These are phyloP conservation scores for Penicillium sumatraense DNA, from an alignment of 2,329 filamentous ascomycete species.

Conservation along the genomic window DNA sequence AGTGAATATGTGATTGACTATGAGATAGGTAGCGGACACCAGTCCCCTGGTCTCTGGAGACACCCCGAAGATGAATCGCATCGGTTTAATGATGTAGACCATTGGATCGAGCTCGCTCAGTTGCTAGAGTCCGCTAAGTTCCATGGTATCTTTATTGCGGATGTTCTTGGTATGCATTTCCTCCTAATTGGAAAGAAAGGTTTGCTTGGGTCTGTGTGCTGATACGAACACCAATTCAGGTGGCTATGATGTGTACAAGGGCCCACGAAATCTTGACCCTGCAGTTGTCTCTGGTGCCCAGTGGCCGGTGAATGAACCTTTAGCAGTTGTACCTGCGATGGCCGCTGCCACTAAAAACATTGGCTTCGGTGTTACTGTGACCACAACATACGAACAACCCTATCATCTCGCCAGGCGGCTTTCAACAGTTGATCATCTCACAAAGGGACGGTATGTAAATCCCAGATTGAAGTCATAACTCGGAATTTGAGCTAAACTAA, in stretches of 20 bases:
- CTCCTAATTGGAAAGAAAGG: no score
- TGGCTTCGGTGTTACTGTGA: slow-evolving; percentile 70
- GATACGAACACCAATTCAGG: slow-evolving; percentile 40
- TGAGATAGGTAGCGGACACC: slow-evolving; percentile 52
- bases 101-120: slow-evolving; percentile 66
- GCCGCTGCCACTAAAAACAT: slow-evolving; percentile 69
- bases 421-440: slow-evolving; percentile 69
- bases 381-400: slow-evolving; percentile 71
- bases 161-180: slow-evolving; percentile 57
- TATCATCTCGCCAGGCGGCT: slow-evolving; percentile 69
- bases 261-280: slow-evolving; percentile 62
- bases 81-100: slow-evolving; percentile 63
- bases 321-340: slow-evolving; percentile 68
- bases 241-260: slow-evolving; percentile 72
- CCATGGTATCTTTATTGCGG: slow-evolving; percentile 70
- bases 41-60: slow-evolving; percentile 64
- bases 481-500: slow-evolving; percentile 3
- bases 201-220: neutral
- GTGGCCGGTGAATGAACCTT: slow-evolving; percentile 73
- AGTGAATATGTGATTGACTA: neutral
- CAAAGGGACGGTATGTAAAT: slow-evolving; percentile 58
- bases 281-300: slow-evolving; percentile 67
- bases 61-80: slow-evolving; percentile 68
- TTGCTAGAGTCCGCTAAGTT: slow-evolving; percentile 66
- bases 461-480: no score